These are phyloP conservation scores for Cladosporium sp. DNA, from an alignment of 2,329 filamentous ascomycete genomes.

Conservation along the genomic window DNA sequence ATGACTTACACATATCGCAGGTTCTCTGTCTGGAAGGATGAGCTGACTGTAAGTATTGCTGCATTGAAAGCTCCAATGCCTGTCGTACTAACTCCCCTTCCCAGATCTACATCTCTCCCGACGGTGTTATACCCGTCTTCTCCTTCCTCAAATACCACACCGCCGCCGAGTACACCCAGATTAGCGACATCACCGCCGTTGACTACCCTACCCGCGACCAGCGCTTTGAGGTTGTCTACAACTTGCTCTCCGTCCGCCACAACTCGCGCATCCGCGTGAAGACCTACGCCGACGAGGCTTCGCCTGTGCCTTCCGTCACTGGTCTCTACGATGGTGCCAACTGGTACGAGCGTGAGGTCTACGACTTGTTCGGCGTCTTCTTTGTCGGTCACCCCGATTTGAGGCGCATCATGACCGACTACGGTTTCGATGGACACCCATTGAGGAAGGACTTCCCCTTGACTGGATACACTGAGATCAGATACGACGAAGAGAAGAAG, in stretches of 20 bases:
- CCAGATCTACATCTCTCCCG: slow-evolving; percentile 62
- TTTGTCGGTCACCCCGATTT: slow-evolving; percentile 94
- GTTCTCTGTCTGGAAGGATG: slow-evolving; percentile 99
- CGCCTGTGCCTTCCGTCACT: slow-evolving; percentile 84
- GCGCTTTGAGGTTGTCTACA: slow-evolving; percentile 97
- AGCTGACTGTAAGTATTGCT: slow-evolving; percentile 68
- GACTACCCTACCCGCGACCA: slow-evolving; percentile 94
- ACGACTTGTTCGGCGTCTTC: slow-evolving; percentile 96
- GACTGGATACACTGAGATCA: slow-evolving; percentile 95
- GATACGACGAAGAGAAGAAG: slow-evolving; percentile 99
- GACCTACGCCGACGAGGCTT: slow-evolving; percentile 96
- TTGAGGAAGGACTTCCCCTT: slow-evolving; percentile 96
- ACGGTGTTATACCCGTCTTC: slow-evolving; percentile 86
- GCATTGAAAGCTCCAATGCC: slow-evolving; percentile 69
- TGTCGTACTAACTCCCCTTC: slow-evolving; percentile 36
- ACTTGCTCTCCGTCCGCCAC: slow-evolving; percentile 90
- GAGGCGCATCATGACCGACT: slow-evolving; percentile 97
- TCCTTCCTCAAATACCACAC: slow-evolving; percentile 97
- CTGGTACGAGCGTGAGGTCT: slow-evolving; percentile 98
- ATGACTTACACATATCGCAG: slow-evolving; percentile 24
- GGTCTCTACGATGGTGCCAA: slow-evolving; percentile 89
- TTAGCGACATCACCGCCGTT: slow-evolving; percentile 87
- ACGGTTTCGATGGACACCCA: slow-evolving; percentile 97
- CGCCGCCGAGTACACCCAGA: slow-evolving; percentile 89
- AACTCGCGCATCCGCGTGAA: slow-evolving; percentile 97